Conservation (phyloP, 2,329 filamentous ascomycete species). For the Elsinoe fawcettii region DNA sequence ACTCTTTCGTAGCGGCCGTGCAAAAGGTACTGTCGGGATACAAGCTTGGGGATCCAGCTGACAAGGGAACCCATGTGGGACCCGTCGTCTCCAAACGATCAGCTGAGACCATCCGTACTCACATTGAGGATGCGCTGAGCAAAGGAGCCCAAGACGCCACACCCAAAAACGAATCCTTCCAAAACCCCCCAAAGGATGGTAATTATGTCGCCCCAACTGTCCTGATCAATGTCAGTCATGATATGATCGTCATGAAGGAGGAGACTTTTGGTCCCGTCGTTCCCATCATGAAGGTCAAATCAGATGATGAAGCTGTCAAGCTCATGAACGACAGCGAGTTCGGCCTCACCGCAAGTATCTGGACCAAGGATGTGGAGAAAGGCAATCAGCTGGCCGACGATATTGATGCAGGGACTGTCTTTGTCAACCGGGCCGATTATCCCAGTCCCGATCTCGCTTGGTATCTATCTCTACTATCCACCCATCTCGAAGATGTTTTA, state of each 20-base stretch:
- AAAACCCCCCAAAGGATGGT: slow-evolving; percentile 62
- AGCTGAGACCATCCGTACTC: slow-evolving; percentile 65
- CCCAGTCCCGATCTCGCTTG: slow-evolving; percentile 60
- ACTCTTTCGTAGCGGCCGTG: slow-evolving; percentile 69
- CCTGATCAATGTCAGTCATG: slow-evolving; percentile 68
- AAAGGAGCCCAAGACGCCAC: slow-evolving; percentile 81
- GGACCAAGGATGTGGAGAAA: slow-evolving; percentile 76
- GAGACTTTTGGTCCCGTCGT: slow-evolving; percentile 95
- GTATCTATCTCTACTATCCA: slow-evolving; percentile 15
- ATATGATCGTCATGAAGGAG: slow-evolving; percentile 82
- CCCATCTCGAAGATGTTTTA: slow-evolving; percentile 59
- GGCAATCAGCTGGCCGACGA: slow-evolving; percentile 70
- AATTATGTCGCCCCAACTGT: slow-evolving; percentile 87
- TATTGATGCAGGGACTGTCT: slow-evolving; percentile 89
- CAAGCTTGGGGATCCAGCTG: slow-evolving; percentile 78
- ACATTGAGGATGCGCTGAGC: slow-evolving; percentile 72
- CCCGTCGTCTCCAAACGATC: slow-evolving; percentile 80
- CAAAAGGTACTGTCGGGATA: slow-evolving; percentile 72
- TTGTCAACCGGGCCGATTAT: slow-evolving; percentile 90
- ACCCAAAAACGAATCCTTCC: slow-evolving; percentile 71
- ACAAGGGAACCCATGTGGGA: slow-evolving; percentile 71
- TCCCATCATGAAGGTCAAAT: slow-evolving; percentile 76
- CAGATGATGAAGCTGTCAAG: slow-evolving; percentile 70
- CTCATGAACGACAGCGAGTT: slow-evolving; percentile 95
- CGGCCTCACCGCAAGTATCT: slow-evolving; percentile 91